Percentiles rank a stretch among this genome's conserved stretches.
phyloP scores from a whole-genome alignment of 2,329 filamentous ascomycete species.

The Allantophomopsis cytisporea region DNA sequence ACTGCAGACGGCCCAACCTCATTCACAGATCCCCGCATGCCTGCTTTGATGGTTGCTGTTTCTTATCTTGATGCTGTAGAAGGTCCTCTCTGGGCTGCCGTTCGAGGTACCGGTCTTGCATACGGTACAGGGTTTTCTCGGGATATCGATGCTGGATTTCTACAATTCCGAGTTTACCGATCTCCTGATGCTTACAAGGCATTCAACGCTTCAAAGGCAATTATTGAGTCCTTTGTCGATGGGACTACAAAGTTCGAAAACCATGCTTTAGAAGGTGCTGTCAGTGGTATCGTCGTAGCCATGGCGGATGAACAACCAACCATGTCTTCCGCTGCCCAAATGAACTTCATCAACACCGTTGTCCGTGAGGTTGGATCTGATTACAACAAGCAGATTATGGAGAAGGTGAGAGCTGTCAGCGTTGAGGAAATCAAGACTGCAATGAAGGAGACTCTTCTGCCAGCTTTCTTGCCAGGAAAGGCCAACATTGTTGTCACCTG shows the following conservation, averaged over 20 bases:
- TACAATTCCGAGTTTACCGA: conserved; percentile 80
- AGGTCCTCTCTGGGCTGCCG: conserved; percentile 85
- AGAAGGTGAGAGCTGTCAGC: conserved; percentile 61
- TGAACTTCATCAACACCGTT: conserved; percentile 73
- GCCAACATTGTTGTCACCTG: conserved; percentile 85
- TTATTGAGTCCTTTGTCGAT: conserved; percentile 61
- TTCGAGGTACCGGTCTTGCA: conserved; percentile 84
- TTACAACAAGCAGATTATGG: conserved; percentile 66
- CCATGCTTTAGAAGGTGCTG: conserved; percentile 61
- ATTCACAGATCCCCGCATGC: conserved; percentile 64
- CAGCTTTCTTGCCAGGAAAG: conserved; percentile 66
- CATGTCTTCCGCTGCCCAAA: conserved; percentile 66
- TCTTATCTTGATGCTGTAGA: conserved; percentile 89
- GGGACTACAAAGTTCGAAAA: conserved; percentile 64
- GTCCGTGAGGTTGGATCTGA: conserved; percentile 63
- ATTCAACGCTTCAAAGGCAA: conserved; percentile 60
- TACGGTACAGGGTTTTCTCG: conserved; percentile 76
- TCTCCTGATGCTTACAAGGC: conserved; percentile 84
- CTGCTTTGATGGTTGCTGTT: conserved; percentile 75
- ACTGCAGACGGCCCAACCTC: conserved; percentile 62
- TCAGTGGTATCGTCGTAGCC: conserved; percentile 75
- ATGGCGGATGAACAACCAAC: conserved; percentile 85
- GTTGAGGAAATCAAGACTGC: conserved; percentile 64
- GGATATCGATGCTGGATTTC: conserved; percentile 63
- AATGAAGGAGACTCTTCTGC: conserved; percentile 62